A percentile compares a stretch with the other conserved stretches of the same genome.
Evolutionary conservation across 768 basidiomycete species (phyloP).

Genomic region (Naganishia onofrii): DNA sequence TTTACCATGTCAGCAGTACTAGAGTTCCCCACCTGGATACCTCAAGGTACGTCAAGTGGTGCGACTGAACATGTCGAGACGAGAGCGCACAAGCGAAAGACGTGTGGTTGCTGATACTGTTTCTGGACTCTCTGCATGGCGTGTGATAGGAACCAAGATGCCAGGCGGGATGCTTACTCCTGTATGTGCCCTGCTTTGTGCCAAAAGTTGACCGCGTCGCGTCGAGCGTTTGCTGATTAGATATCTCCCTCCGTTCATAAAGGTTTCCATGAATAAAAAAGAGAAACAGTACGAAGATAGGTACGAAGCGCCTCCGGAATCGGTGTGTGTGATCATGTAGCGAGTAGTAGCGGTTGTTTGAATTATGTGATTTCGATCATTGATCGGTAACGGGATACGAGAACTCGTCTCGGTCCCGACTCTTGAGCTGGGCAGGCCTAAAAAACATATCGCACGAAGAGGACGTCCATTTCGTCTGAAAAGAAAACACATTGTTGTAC

Average conservation of each 20-base stretch:
- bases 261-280: slow-evolving; percentile 10
- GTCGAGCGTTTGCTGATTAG: neutral
- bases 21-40: slow-evolving; percentile 33
- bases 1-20: slow-evolving; percentile 32
- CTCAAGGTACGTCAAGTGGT: slow-evolving; percentile 22
- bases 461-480: no score
- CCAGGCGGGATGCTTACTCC: slow-evolving; percentile 33
- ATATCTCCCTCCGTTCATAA: neutral
- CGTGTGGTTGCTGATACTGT: no score
- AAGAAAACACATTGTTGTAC: no score
- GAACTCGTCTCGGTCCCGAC: no score
- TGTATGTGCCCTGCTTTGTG: neutral
- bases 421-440: no score
- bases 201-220: neutral
- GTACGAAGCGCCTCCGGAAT: neutral
- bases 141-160: slow-evolving; percentile 28
- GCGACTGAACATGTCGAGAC: neutral
- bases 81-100: no score
- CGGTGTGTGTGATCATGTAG: slow-evolving; percentile 5
- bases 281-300: neutral
- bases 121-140: neutral
- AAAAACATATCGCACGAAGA: no score
- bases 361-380: no score
- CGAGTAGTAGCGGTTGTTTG: no score
- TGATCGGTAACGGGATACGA: no score